Evolutionary conservation across 257 asterid genomes (phyloP), one percentile per base, ranked within the genome.

Genomic region (Ocimum tenuiflorum): DNA sequence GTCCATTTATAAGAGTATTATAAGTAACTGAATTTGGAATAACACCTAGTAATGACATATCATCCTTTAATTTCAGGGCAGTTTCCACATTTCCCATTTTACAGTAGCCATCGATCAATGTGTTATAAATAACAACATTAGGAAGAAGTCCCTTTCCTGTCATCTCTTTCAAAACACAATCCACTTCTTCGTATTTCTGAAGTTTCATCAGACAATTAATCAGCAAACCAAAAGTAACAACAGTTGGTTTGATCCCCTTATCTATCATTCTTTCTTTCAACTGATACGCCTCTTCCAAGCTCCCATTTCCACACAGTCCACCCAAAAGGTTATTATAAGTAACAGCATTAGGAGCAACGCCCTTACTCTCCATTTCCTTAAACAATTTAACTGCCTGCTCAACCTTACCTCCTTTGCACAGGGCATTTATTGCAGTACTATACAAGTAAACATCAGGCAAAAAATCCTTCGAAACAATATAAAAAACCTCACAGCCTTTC

Each of bases 41-140:
- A 20, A 83, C 46, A 51, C 85, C 91, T 54, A 62, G 69, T 36
- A 56, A 64, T 73, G 75, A 12, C 96, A 91, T 91, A 54, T 81
- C 83, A 73, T 80, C 81, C 86, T 75, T 84, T 54, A 88, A 66
- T 74, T 75, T 78, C 69, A 84, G 59, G 5, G 94, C 95, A 48
- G 65, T 51, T 46, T 43, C 56, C 73, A 83, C 47, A 53, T 88
- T 82, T 64, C 96, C 95, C 62, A 59, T 74, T 77, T 73, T 83
- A 81, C 88, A 88, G 70, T 78, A 82, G 53, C 95, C 96, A 54
- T 79, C 84, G 43, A 91, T 91, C 80, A 91, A 75, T 8, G 88
- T 85, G 76, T 88, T 88, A 63, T 78, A 91, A 36, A 88, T 73
- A 60, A 86, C 75, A 36, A 68, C 85, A 78, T 87, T 88, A 8